Conservation (phyloP, 305 asterid genomes). For the Withania somnifera region DNA sequence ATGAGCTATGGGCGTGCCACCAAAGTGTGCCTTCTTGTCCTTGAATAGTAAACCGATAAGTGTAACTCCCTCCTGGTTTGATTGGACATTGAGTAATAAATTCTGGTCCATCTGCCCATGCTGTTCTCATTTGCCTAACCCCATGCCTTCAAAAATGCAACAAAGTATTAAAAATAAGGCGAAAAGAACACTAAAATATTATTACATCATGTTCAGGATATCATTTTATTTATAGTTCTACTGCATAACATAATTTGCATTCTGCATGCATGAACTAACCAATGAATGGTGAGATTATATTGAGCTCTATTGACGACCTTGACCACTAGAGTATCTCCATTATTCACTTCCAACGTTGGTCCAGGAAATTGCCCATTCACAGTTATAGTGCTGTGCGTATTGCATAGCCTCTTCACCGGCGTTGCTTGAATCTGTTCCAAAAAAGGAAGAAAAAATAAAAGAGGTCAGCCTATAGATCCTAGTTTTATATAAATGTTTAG, state of each 20-base stretch:
- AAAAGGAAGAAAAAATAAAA: background rate
- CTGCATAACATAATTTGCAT: background rate
- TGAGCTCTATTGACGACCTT: constrained; percentile 52
- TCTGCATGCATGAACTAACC: constrained; percentile 25
- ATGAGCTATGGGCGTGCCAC: constrained; percentile 88
- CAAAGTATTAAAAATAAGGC: background rate
- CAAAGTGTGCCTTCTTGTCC: constrained; percentile 73
- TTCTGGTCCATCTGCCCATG: constrained; percentile 82
- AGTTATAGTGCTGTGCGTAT: constrained; percentile 38
- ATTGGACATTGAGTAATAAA: constrained; percentile 74
- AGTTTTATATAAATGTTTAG: background rate
- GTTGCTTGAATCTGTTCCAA: constrained; percentile 48
- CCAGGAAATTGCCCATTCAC: constrained; percentile 74
- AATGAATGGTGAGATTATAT: constrained; percentile 63
- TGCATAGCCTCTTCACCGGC: constrained; percentile 65
- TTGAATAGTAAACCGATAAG: constrained; percentile 53
- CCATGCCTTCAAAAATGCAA: constrained; percentile 45
- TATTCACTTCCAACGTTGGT: constrained; percentile 56
- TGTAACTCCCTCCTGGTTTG: constrained; percentile 54
- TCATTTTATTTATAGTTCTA: background rate
- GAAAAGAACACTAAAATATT: background rate
- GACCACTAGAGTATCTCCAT: constrained; percentile 60
- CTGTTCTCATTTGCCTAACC: constrained; percentile 52
- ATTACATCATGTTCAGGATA: background rate
- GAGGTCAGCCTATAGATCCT: background rate